Evolutionary conservation across 2,329 filamentous ascomycete species (phyloP).

Genomic region (Stromatinia cepivora): DNA sequence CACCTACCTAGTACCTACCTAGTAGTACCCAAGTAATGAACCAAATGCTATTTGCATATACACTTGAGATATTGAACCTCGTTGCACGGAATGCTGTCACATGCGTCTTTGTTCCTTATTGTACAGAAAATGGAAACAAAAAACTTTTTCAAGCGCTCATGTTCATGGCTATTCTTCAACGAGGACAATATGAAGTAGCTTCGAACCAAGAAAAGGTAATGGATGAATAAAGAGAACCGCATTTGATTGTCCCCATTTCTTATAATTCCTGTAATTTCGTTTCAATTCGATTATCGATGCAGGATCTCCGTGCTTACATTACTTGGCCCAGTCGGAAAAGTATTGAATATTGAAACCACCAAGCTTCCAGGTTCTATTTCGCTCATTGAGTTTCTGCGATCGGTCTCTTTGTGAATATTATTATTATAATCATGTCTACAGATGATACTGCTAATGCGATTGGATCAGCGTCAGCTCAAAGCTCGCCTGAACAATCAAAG

Average conservation of each 20-base stretch:
- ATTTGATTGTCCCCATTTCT: conserved; percentile 15
- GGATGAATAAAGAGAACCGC: conserved; percentile 9
- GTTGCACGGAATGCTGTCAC: background rate
- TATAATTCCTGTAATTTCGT: conserved; percentile 5
- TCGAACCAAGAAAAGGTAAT: background rate
- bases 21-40: too few relatives aligned
- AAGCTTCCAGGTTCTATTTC: background rate
- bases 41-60: background rate
- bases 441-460: background rate
- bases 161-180: background rate
- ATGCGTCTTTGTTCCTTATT: background rate
- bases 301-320: conserved; percentile 11
- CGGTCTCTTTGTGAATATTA: background rate
- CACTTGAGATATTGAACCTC: background rate
- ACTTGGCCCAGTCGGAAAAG: background rate
- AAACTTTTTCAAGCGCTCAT: background rate
- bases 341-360: conserved; percentile 8
- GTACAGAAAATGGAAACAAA: background rate
- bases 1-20: too few relatives aligned
- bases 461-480: background rate
- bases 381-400: background rate
- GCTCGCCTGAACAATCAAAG: background rate
- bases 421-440: conserved; percentile 3
- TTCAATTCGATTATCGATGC: conserved; percentile 3
- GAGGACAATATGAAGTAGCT: conserved; percentile 11